Conservation (phyloP, 106 monocot species). For the Iris macrosiphon region DNA sequence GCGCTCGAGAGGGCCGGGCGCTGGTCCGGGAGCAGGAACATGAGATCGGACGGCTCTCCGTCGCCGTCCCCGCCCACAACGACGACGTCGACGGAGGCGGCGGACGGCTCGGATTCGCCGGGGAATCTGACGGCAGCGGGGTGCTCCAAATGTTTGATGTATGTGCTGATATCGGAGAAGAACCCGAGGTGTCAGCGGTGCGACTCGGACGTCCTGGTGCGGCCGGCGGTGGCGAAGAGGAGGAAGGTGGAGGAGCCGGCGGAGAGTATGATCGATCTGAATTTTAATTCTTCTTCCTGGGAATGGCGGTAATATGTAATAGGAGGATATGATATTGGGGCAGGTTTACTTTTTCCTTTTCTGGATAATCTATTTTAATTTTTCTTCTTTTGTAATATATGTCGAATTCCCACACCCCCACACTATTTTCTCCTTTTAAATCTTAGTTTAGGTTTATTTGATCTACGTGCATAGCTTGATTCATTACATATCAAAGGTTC, state of each 20-base stretch:
- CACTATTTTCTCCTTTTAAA: too few species aligned
- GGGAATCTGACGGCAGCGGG: constrained; percentile 57
- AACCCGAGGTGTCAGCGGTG: constrained; percentile 66
- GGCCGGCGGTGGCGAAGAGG: background rate
- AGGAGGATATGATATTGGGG: too few species aligned
- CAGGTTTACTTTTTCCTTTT: too few species aligned
- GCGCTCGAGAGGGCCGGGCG: constrained; percentile 59
- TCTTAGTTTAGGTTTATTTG: too few species aligned
- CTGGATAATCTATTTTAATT: too few species aligned
- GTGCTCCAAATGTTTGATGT: constrained; percentile 73
- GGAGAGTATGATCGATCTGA: constrained; percentile 6
- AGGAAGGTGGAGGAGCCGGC: too few species aligned
- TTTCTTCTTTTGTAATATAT: too few species aligned
- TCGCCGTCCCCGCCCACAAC: constrained; percentile 46
- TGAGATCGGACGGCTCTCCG: constrained; percentile 6
- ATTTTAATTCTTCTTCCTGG: too few species aligned
- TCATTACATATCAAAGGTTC: too few species aligned
- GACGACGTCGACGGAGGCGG: constrained; percentile 22
- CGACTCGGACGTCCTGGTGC: constrained; percentile 33
- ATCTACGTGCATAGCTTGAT: too few species aligned
- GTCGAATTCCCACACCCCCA: too few species aligned
- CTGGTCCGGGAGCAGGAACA: constrained; percentile 12
- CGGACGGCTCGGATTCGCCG: constrained; percentile 18
- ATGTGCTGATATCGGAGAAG: constrained; percentile 60
- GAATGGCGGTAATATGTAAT: too few species aligned